Evolutionary conservation across 371 early-diverging fungal species (phyloP), one percentile per base, ranked within the genome.

Genomic region (Mucor irregularis): DNA sequence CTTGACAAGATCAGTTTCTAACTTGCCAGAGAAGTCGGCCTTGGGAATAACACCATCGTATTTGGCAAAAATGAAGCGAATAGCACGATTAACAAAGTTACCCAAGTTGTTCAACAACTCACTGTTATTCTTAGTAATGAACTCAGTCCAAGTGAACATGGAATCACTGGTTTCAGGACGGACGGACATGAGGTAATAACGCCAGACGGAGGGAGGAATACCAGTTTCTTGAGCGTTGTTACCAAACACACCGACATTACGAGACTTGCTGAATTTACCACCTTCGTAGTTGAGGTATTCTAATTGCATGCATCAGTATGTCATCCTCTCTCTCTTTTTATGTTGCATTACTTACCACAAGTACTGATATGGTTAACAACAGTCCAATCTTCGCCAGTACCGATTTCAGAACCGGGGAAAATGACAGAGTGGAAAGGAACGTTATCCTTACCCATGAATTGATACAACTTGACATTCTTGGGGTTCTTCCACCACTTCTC

Each of bases 381-480:
- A 14, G 97, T 98, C 90, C 94, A 98, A 6, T 84, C 56, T 31
- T 98, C 94, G 30, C 85, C 83, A 8, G 97, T 91, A 60, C 93
- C 99, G 16, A 96, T 72, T 64, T 98, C 78, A 29, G 90, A 76
- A 55, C 87, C 90, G 25, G 99, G 99, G 90, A 99, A 99, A 43
- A 99, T 88, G 49, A 99, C 95, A 5, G 99, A 92, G 74, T 99
- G 99, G 92, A 99, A 99, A 33, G 98, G 95, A 11, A 99, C 99
- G 61, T 99, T 99, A 77, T 99, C 99, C 80, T 99, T 99, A 69
- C 99, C 99, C 99, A 99, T 99, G 74, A 99, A 99, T 80, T 98
- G 96, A 79, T 94, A 96, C 63, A 99, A 81, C 68, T 95, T 83
- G 49, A 98, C 98, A 35, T 98, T 70, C 17, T 93, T 83, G 1